These are phyloP conservation scores for Arabidopsis arenosa DNA, from an alignment of 345 rosid species.

Conservation along the genomic window DNA sequence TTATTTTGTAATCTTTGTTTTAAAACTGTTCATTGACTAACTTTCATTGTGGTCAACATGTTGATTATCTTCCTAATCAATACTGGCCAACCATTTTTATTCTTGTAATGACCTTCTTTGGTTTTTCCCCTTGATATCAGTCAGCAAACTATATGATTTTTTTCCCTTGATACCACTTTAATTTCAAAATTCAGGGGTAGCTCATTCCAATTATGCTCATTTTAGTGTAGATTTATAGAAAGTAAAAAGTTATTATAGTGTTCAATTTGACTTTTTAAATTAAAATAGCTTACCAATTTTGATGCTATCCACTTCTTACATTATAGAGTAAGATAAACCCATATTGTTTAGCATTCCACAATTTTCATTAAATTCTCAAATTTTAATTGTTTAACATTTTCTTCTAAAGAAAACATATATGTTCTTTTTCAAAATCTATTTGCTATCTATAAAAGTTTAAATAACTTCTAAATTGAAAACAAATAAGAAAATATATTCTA, in stretches of 20 bases:
- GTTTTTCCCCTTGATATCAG: neutral
- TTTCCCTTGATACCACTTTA: neutral
- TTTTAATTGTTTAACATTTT: too few species aligned
- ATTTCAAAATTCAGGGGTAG: neutral
- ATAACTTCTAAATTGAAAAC: neutral
- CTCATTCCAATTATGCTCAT: neutral
- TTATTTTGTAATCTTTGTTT: neutral
- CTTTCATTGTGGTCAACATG: neutral
- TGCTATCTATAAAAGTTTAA: neutral
- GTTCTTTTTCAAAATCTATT: neutral
- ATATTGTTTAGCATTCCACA: too few species aligned
- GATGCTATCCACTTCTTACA: neutral
- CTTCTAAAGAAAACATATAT: too few species aligned
- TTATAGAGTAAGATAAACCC: too few species aligned
- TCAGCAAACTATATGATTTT: neutral
- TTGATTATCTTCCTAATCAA: slow-evolving; percentile 13
- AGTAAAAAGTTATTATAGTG: neutral
- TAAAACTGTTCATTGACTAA: neutral
- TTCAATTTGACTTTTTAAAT: neutral
- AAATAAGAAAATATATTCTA: neutral
- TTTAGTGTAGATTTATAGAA: too few species aligned
- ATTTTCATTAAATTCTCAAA: too few species aligned
- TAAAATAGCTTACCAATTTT: neutral
- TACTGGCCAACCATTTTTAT: slow-evolving; percentile 2
- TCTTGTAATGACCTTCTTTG: neutral